Conservation (phyloP, 768 basidiomycete genomes). For the Suillus alpinus region DNA sequence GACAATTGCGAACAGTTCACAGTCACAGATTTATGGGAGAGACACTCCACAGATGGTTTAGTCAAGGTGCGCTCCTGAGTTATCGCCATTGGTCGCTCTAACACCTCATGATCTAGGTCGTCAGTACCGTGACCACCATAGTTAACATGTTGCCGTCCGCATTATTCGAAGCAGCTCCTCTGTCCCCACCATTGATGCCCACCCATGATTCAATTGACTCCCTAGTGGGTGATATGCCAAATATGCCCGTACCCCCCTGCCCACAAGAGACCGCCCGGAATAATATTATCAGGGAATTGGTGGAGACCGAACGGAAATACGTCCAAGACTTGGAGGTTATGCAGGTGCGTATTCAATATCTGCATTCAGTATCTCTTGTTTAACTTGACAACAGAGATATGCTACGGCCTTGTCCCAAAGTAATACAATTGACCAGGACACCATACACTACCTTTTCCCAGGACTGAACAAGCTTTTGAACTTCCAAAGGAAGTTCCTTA, state of each 20-base stretch:
- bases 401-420: constrained; percentile 77
- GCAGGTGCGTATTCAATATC: constrained; percentile 58
- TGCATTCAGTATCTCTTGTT: constrained; percentile 7
- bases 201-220: constrained; percentile 64
- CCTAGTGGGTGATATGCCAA: constrained; percentile 42
- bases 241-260: constrained; percentile 41
- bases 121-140: constrained; percentile 83
- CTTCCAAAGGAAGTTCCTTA: constrained; percentile 93
- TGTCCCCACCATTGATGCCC: constrained; percentile 53
- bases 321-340: constrained; percentile 96
- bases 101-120: constrained; percentile 52
- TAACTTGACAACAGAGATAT: constrained; percentile 66
- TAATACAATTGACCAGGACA: constrained; percentile 89
- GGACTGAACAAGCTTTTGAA: constrained; percentile 93
- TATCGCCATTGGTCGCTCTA: neutral
- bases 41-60: constrained; percentile 88
- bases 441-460: constrained; percentile 93
- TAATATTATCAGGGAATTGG: constrained; percentile 83
- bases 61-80: constrained; percentile 70
- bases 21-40: constrained; percentile 86
- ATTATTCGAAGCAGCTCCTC: constrained; percentile 61
- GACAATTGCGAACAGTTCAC: constrained; percentile 81
- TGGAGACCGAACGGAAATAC: constrained; percentile 94
- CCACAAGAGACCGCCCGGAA: constrained; percentile 67
- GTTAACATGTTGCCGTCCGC: constrained; percentile 72